Conservation (phyloP, 768 basidiomycete species). For the Panus rudis region DNA sequence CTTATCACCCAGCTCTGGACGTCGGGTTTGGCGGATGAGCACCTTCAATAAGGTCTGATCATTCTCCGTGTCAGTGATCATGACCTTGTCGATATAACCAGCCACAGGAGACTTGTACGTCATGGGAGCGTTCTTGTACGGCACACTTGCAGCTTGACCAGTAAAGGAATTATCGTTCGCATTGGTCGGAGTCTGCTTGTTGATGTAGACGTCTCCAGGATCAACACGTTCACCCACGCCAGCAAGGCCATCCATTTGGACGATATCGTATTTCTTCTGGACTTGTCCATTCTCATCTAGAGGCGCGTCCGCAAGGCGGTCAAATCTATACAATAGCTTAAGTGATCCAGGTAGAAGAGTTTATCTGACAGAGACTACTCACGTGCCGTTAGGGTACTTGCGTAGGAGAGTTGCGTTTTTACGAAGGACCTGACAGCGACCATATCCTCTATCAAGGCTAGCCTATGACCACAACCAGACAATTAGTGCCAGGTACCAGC, state of each 20-base stretch:
- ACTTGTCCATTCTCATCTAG: slow-evolving; percentile 73
- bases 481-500: not conserved
- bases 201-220: slow-evolving; percentile 90
- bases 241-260: slow-evolving; percentile 89
- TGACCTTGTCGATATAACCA: slow-evolving; percentile 94
- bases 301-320: slow-evolving; percentile 91
- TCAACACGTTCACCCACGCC: slow-evolving; percentile 93
- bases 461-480: slow-evolving; percentile 42
- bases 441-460: slow-evolving; percentile 94
- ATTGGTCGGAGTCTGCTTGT: slow-evolving; percentile 94
- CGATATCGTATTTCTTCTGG: slow-evolving; percentile 82
- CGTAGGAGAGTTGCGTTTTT: slow-evolving; percentile 93
- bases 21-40: slow-evolving; percentile 90
- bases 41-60: slow-evolving; percentile 97
- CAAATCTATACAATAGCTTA: slow-evolving; percentile 36
- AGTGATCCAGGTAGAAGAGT: not conserved
- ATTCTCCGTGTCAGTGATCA: slow-evolving; percentile 95
- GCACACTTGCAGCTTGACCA: slow-evolving; percentile 74
- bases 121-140: slow-evolving; percentile 90
- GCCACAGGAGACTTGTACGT: slow-evolving; percentile 91
- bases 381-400: slow-evolving; percentile 97
- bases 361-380: slow-evolving; percentile 29
- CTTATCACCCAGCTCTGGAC: slow-evolving; percentile 97
- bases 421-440: slow-evolving; percentile 93
- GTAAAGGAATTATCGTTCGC: slow-evolving; percentile 88